Conservation (phyloP, 495 filamentous ascomycete genomes). For the Halenospora varia region DNA sequence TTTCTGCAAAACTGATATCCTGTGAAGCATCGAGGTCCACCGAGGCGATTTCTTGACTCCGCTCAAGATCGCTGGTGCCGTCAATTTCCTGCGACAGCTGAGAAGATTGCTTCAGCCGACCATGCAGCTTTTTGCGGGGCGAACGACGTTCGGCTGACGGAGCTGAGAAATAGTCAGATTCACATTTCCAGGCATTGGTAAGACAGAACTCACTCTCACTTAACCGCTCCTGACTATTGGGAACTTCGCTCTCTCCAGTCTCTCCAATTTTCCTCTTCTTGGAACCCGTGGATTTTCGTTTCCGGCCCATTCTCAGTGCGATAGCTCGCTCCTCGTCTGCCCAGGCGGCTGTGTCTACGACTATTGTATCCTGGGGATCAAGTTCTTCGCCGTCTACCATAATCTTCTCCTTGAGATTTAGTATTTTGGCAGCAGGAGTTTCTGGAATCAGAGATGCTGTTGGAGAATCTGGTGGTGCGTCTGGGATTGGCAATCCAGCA, state of each 20-base stretch:
- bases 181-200: neutral
- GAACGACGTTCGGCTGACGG: neutral
- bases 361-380: constrained; percentile 16
- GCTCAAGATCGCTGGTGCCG: neutral
- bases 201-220: constrained; percentile 3
- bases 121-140: constrained; percentile 12
- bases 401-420: neutral
- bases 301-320: neutral
- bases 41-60: constrained; percentile 10
- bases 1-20: neutral
- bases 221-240: constrained; percentile 17
- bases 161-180: neutral
- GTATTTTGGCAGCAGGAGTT: constrained; percentile 15
- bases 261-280: constrained; percentile 28
- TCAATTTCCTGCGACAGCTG: neutral
- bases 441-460: constrained; percentile 20
- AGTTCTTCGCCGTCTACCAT: constrained; percentile 11
- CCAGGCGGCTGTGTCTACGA: constrained; percentile 16
- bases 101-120: neutral
- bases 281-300: constrained; percentile 7
- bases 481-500: neutral
- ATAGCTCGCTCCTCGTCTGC: neutral
- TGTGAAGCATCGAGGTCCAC: constrained; percentile 11
- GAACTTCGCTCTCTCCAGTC: constrained; percentile 12
- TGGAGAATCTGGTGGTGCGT: constrained; percentile 7